These are phyloP conservation scores for Pseudogymnoascus sp. DNA, from an alignment of 2,329 filamentous ascomycete species.

Conservation along the genomic window DNA sequence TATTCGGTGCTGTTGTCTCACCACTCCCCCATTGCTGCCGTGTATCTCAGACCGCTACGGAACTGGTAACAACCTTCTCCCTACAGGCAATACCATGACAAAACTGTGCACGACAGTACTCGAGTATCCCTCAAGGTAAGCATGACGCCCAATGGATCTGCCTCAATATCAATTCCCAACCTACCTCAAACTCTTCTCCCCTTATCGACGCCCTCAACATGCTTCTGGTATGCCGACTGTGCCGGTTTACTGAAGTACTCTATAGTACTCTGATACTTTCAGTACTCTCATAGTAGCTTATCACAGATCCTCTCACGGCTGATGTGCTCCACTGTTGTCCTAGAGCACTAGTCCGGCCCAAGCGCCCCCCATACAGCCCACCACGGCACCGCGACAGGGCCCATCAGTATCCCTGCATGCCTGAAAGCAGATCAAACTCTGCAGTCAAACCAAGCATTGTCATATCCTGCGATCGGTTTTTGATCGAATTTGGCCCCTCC, in stretches of 20 bases:
- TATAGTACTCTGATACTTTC: not conserved
- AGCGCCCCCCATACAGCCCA: not conserved
- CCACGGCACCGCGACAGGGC: conserved; percentile 4
- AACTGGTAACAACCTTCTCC: not conserved
- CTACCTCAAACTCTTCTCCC: not conserved
- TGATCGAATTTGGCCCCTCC: conserved; percentile 3
- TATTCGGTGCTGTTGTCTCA: conserved; percentile 1
- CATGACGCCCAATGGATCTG: not conserved
- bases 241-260: not conserved
- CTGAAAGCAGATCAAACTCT: conserved; percentile 9
- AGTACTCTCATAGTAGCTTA: not conserved
- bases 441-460: not conserved
- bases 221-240: not conserved
- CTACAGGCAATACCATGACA: not conserved
- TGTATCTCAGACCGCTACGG: not conserved
- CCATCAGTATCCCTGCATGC: not conserved
- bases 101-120: not conserved
- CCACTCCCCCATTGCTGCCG: not conserved
- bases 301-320: not conserved
- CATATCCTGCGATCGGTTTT: conserved; percentile 3
- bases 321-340: not conserved
- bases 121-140: not conserved
- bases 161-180: not conserved
- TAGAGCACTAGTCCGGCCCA: not conserved
- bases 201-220: not conserved